Conservation (phyloP, 176 grass and related monocot species). For the Metroxylon sagu region DNA sequence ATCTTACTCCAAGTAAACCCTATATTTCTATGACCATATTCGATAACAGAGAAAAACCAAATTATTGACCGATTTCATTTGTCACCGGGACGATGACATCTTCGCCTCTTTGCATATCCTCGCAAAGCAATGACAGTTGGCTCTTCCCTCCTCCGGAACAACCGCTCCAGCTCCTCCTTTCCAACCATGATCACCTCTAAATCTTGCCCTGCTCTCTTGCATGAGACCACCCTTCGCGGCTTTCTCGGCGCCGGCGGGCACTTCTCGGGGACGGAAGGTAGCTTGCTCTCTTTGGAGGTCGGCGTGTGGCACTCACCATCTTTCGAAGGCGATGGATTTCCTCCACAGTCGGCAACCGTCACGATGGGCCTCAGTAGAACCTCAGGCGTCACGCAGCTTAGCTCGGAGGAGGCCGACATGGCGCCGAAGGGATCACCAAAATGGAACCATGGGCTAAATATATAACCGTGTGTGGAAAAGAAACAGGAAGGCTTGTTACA, state of each 20-base stretch:
- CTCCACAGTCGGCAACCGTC: not conserved
- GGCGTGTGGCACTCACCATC: slow-evolving; percentile 8
- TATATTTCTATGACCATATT: too few species aligned
- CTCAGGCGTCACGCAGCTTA: not conserved
- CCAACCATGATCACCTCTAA: slow-evolving; percentile 16
- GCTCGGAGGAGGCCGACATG: slow-evolving; percentile 12
- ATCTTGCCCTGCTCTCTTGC: not conserved
- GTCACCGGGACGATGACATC: too few species aligned
- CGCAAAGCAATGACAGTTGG: too few species aligned
- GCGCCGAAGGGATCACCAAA: too few species aligned
- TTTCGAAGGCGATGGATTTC: not conserved
- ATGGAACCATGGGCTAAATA: too few species aligned
- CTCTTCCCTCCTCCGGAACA: slow-evolving; percentile 8
- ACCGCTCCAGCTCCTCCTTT: not conserved
- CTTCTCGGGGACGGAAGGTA: not conserved
- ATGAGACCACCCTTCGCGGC: too few species aligned
- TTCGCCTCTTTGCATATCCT: too few species aligned
- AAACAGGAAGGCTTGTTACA: too few species aligned
- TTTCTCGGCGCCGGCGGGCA: slow-evolving; percentile 14
- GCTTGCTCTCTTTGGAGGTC: slow-evolving; percentile 13
- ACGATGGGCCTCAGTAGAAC: not conserved
- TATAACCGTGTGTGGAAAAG: too few species aligned
- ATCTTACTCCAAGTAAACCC: too few species aligned
- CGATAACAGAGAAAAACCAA: too few species aligned
- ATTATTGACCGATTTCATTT: too few species aligned